phyloP scores from a whole-genome alignment of 2,329 filamentous ascomycete genomes.

The Penicillium freii region DNA sequence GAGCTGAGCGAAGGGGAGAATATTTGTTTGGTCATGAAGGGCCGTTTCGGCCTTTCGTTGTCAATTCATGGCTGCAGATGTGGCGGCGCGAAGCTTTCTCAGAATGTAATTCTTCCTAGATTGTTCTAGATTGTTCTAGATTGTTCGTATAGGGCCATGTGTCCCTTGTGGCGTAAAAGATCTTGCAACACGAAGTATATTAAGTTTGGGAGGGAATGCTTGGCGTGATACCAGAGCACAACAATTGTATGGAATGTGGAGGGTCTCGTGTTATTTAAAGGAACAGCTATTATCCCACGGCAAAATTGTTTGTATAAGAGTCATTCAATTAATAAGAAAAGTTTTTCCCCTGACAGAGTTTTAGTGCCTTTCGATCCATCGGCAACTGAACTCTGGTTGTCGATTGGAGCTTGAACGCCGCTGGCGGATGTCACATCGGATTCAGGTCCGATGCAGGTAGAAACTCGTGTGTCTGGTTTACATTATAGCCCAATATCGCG shows the following conservation, averaged over 20 bases:
- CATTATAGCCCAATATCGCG: constrained; percentile 11
- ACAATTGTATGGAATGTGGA: neutral
- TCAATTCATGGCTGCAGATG: constrained; percentile 28
- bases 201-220: constrained; percentile 7
- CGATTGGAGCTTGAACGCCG: constrained; percentile 22
- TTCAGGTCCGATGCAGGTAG: constrained; percentile 15
- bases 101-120: neutral
- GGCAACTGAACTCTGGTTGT: constrained; percentile 14
- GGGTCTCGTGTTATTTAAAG: neutral
- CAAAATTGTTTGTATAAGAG: constrained; percentile 5
- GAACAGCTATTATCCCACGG: neutral
- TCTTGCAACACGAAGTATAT: neutral
- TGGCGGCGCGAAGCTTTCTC: neutral
- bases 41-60: constrained; percentile 45
- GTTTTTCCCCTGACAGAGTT: constrained; percentile 4
- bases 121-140: neutral
- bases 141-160: neutral
- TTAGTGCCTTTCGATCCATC: constrained; percentile 16
- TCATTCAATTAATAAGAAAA: constrained; percentile 5
- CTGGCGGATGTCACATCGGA: constrained; percentile 16
- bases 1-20: constrained; percentile 51
- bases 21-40: constrained; percentile 57
- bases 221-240: neutral
- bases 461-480: constrained; percentile 1
- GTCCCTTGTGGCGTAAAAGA: neutral